Percentiles rank a stretch among this genome's conserved stretches.
phyloP scores from a whole-genome alignment of 805 yeast species.

The Wickerhamiella musiphila region DNA sequence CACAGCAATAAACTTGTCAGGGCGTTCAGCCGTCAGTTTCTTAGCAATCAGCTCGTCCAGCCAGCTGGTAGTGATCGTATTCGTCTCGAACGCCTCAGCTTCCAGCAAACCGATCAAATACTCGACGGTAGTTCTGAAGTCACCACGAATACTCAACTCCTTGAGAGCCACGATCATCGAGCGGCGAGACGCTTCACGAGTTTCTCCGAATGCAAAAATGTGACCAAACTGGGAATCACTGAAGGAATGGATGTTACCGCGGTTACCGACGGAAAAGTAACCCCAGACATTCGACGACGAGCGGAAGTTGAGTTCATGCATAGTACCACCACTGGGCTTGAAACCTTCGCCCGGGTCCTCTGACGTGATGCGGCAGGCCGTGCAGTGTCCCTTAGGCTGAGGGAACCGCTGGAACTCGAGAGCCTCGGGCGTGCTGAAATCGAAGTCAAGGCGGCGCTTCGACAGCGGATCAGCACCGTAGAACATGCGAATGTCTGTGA shows the following conservation, averaged over 20 bases:
- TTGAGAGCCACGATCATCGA: slow-evolving; percentile 98
- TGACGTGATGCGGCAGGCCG: slow-evolving; percentile 97
- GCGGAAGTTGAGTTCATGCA: slow-evolving; percentile 91
- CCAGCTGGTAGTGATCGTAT: slow-evolving; percentile 98
- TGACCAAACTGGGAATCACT: slow-evolving; percentile 99
- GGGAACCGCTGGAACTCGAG: slow-evolving; percentile 77
- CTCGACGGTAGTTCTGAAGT: slow-evolving; percentile 95
- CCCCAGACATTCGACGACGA: slow-evolving; percentile 99
- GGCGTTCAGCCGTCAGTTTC: slow-evolving; percentile 92
- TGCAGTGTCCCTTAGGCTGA: slow-evolving; percentile 93
- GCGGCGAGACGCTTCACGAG: slow-evolving; percentile 92
- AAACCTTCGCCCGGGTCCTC: slow-evolving; percentile 99
- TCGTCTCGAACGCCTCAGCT: slow-evolving; percentile 90
- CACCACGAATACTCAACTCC: slow-evolving; percentile 94
- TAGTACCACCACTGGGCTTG: slow-evolving; percentile 94
- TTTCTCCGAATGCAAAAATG: slow-evolving; percentile 97
- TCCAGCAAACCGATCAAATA: slow-evolving; percentile 87
- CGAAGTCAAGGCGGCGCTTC: slow-evolving; percentile 77
- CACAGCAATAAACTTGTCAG: slow-evolving; percentile 78
- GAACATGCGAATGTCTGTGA: slow-evolving; percentile 76
- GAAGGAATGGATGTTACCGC: slow-evolving; percentile 93
- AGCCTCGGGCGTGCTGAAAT: slow-evolving; percentile 57
- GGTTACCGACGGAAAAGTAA: slow-evolving; percentile 91
- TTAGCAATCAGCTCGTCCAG: slow-evolving; percentile 87
- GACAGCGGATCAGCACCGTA: slow-evolving; percentile 96